Evolutionary conservation across 495 filamentous ascomycete species (phyloP), one percentile per base, ranked within the genome.

Genomic region (Astrothelium macrocarpum): DNA sequence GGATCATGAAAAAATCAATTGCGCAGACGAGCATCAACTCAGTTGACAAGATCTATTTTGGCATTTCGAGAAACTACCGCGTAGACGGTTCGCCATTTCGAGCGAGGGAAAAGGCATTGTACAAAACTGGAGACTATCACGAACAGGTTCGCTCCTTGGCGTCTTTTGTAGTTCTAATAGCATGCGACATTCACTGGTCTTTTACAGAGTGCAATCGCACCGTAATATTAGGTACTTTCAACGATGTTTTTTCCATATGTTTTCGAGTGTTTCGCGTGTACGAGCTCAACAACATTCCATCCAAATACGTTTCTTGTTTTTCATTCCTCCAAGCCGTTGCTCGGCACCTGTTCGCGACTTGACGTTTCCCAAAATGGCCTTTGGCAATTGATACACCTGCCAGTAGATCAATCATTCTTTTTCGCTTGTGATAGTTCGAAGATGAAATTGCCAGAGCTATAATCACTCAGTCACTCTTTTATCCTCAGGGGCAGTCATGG

Each of bases 151-250:
- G 20, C 49, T 56, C 49, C 9, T 56, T 56, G 49, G 49, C 49
- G 49, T 56, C 49, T 29, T 39, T 56, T 56, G 49, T 56, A 56
- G 49, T 29, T 28, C 49, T 56, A 56, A 56, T 56, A 20, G 26
- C 49, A 56, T 56, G 5, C 10, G 16, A n/a, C 49, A 28, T 56
- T 26, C 20, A 39, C 34, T 39, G 5, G 34, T 39, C 34, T 39
- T 39, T 39, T 14, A 14, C 34, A 14, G 34, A 39, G 34, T 14
- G 14, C 14, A 14, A 39, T 39, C 34, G 34, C 34, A 39, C 34
- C 5, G 34, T 39, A 14, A 39, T 39, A 5, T 39, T 39, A 5
- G 5, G 5, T 39, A 39, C 34, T 5, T 39, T 5, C 34, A 39
- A 39, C 5, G n/a, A n/a, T n/a, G n/a, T n/a, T n/a, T 39, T 5